A percentile compares a stretch with the other conserved stretches of the same genome.
Evolutionary conservation across 1,284 basidiomycete species (phyloP).

Genomic region (Trichosporon ovoides): DNA sequence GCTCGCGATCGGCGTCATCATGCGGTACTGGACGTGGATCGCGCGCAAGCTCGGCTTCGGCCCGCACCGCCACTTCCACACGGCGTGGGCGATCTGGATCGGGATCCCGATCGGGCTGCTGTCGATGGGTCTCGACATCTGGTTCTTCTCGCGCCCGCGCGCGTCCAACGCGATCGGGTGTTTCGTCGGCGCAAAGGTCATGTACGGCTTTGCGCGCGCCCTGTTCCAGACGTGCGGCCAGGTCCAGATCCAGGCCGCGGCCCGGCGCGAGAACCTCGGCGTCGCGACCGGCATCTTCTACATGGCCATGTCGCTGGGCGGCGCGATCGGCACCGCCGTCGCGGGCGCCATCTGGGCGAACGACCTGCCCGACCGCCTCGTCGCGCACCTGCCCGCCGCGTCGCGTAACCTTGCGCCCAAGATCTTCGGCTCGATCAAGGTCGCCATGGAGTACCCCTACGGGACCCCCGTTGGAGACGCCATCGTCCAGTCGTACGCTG

Average conservation of each 20-base stretch:
- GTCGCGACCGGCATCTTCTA: slow-evolving; percentile 23
- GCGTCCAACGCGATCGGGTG: neutral
- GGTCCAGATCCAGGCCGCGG: slow-evolving; percentile 5
- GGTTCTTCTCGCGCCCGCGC: neutral
- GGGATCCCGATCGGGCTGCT: slow-evolving; percentile 3
- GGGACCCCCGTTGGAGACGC: slow-evolving; percentile 6
- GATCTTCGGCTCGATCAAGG: slow-evolving; percentile 7
- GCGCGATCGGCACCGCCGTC: slow-evolving; percentile 17
- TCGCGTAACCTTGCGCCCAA: slow-evolving; percentile 8
- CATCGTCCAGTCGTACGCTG: slow-evolving; percentile 14
- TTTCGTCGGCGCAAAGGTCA: neutral
- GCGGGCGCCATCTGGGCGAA: slow-evolving; percentile 19
- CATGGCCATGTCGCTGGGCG: slow-evolving; percentile 21
- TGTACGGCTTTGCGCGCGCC: neutral
- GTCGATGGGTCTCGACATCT: neutral
- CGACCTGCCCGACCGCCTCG: slow-evolving; percentile 12
- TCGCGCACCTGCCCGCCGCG: slow-evolving; percentile 12
- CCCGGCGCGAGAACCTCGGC: slow-evolving; percentile 13
- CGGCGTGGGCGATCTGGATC: slow-evolving; percentile 16
- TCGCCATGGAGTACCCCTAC: neutral
- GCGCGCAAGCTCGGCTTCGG: slow-evolving; percentile 12
- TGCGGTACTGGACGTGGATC: slow-evolving; percentile 21
- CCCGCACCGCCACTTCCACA: slow-evolving; percentile 12
- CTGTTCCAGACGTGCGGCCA: slow-evolving; percentile 2
- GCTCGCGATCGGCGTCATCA: slow-evolving; percentile 13